Conservation (phyloP, 805 yeast genomes). For the Lipomyces starkeyi region DNA sequence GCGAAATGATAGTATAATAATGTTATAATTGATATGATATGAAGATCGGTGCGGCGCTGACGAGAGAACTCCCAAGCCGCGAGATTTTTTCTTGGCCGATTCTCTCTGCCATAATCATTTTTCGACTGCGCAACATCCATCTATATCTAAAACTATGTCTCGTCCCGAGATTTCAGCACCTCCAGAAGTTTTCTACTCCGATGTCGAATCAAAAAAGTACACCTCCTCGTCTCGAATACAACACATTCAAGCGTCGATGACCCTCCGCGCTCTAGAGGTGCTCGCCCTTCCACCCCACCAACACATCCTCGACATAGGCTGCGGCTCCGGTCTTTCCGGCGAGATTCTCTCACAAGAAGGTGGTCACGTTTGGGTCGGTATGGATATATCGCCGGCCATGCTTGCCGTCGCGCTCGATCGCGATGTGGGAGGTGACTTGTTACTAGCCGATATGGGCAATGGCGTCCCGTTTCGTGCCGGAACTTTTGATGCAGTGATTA, state of each 20-base stretch:
- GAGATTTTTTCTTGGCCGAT: no score
- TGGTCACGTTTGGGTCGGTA: conserved; percentile 92
- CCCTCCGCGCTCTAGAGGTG: conserved; percentile 87
- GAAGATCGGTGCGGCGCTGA: no score
- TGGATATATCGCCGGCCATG: conserved; percentile 97
- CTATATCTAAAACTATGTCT: conserved; percentile 27
- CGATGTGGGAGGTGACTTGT: conserved; percentile 91
- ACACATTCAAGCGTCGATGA: conserved; percentile 98
- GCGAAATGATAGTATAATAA: no score
- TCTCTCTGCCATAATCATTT: not conserved
- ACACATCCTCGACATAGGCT: conserved; percentile 87
- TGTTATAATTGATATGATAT: no score
- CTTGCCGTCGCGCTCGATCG: conserved; percentile 91
- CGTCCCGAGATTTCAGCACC: conserved; percentile 39
- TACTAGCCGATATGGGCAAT: conserved; percentile 88
- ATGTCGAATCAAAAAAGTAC: conserved; percentile 85
- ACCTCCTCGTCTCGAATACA: conserved; percentile 95
- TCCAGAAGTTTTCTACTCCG: conserved; percentile 71
- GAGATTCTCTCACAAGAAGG: conserved; percentile 87
- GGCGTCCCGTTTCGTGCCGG: conserved; percentile 97
- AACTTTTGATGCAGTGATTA: conserved; percentile 93
- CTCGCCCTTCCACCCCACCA: conserved; percentile 72
- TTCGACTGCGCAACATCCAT: not conserved
- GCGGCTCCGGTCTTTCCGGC: conserved; percentile 96
- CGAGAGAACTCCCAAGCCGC: no score